phyloP scores from a whole-genome alignment of 257 asterid genomes.

The Salvia miltiorrhiza region DNA sequence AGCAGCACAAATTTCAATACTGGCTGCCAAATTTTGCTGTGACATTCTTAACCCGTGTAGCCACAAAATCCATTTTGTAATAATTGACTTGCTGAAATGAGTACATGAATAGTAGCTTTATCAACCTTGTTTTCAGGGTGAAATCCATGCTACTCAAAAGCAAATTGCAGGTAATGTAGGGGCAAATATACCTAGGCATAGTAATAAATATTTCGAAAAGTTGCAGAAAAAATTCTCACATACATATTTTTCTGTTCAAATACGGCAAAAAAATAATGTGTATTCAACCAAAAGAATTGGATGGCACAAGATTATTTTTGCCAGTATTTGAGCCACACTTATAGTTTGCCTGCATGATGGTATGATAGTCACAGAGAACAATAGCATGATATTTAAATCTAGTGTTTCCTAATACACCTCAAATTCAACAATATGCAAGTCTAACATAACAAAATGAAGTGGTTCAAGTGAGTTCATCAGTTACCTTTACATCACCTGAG shows the following conservation, averaged over 20 bases:
- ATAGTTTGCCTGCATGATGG: background rate
- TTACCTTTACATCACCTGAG: background rate
- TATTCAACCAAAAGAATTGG: no score
- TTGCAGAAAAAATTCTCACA: no score
- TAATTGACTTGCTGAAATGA: constrained; percentile 5
- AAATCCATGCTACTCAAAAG: background rate
- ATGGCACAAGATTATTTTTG: no score
- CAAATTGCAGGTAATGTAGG: background rate
- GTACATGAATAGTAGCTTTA: constrained; percentile 12
- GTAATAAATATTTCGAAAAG: no score
- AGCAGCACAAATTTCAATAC: background rate
- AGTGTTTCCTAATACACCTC: no score
- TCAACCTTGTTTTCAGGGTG: background rate
- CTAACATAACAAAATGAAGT: background rate
- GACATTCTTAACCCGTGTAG: constrained; percentile 7
- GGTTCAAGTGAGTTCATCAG: background rate
- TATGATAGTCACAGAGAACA: background rate
- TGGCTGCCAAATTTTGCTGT: background rate
- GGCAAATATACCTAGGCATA: background rate
- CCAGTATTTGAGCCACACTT: background rate
- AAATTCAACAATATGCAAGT: background rate
- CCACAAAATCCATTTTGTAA: constrained; percentile 19
- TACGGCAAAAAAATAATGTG: no score
- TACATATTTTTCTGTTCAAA: no score
- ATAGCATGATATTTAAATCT: no score